These are phyloP conservation scores for Penicillium sp. DNA, from an alignment of 2,329 filamentous ascomycete species.

Conservation along the genomic window DNA sequence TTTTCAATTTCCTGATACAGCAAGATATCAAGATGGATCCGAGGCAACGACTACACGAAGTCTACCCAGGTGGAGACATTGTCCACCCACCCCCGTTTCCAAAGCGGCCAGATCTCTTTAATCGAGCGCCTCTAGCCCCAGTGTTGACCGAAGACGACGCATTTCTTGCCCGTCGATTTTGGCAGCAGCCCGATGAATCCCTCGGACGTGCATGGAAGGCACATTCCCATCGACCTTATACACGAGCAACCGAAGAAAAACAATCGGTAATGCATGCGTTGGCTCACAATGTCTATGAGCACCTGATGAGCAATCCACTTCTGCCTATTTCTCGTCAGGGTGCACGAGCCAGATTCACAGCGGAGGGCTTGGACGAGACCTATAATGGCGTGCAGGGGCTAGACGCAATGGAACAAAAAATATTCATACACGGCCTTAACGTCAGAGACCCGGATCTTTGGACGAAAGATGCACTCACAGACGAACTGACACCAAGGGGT, in stretches of 20 bases:
- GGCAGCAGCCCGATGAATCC: constrained; percentile 27
- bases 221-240: constrained; percentile 6
- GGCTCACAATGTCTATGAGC: constrained; percentile 35
- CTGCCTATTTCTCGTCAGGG: constrained; percentile 19
- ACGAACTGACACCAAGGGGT: constrained; percentile 18
- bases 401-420: not conserved
- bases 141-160: constrained; percentile 25
- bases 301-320: constrained; percentile 25
- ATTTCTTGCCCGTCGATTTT: constrained; percentile 29
- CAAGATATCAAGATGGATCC: constrained; percentile 1
- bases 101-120: constrained; percentile 20
- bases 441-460: constrained; percentile 4
- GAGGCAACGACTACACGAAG: not conserved
- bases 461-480: not conserved
- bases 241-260: not conserved
- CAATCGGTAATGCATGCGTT: constrained; percentile 22
- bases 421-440: constrained; percentile 1
- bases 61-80: constrained; percentile 1
- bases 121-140: constrained; percentile 30
- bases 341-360: constrained; percentile 12
- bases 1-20: no score
- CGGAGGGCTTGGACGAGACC: constrained; percentile 9
- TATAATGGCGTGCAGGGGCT: constrained; percentile 5
- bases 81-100: not conserved
- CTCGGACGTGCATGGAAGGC: constrained; percentile 17